Conservation (phyloP, 768 basidiomycete species). For the Jaapia argillacea region DNA sequence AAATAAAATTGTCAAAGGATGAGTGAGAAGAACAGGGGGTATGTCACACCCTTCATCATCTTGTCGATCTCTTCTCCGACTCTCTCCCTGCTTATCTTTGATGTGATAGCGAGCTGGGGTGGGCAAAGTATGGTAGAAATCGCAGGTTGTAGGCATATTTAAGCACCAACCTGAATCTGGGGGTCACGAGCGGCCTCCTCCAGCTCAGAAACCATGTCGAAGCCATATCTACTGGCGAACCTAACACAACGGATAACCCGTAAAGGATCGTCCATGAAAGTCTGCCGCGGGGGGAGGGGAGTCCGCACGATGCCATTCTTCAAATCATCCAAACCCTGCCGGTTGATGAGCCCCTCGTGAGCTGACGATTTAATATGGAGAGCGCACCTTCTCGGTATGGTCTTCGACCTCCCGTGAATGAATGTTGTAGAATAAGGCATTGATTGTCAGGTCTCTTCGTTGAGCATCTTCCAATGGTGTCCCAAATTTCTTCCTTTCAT, state of each 20-base stretch:
- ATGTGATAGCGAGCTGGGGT: conserved; percentile 48
- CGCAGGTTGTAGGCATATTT: no score
- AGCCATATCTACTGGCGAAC: conserved; percentile 88
- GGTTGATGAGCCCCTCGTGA: conserved; percentile 2
- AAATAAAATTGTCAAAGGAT: conserved; percentile 2
- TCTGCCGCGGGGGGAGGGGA: conserved; percentile 76
- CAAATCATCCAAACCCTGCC: conserved; percentile 79
- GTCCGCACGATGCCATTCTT: conserved; percentile 74
- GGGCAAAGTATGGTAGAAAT: no score
- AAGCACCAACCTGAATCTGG: conserved; percentile 45
- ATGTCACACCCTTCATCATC: conserved; percentile 70
- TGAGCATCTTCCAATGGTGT: conserved; percentile 88
- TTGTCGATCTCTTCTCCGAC: conserved; percentile 89
- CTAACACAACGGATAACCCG: conserved; percentile 85
- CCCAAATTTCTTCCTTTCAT: conserved; percentile 61
- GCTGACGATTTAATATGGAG: neutral
- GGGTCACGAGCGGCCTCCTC: conserved; percentile 48
- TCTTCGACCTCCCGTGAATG: conserved; percentile 84
- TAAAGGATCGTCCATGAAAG: conserved; percentile 90
- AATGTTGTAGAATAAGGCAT: conserved; percentile 92
- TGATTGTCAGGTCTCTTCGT: conserved; percentile 90
- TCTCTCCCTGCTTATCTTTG: conserved; percentile 85
- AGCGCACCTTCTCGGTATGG: conserved; percentile 62
- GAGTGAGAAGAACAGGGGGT: neutral
- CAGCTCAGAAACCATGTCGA: conserved; percentile 62